Conservation (phyloP, 495 filamentous ascomycete genomes). For the Parachaetomium inaequale region DNA sequence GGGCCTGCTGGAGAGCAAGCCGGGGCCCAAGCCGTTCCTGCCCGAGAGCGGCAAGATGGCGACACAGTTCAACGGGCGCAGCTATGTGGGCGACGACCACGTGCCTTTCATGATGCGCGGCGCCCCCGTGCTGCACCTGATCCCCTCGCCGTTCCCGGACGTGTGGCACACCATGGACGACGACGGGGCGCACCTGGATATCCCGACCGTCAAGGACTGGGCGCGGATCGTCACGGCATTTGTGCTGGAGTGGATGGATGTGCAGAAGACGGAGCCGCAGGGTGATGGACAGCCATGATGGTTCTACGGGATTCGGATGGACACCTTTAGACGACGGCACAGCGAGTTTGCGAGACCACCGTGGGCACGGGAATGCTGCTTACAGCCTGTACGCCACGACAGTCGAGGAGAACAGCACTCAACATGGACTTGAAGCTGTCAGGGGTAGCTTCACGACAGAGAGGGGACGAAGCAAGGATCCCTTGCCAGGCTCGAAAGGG, state of each 20-base stretch:
- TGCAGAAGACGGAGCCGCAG: constrained; percentile 27
- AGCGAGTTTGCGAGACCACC: background rate
- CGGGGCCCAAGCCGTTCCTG: constrained; percentile 38
- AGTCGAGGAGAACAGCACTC: constrained; percentile 8
- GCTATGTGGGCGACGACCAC: constrained; percentile 70
- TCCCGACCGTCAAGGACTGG: constrained; percentile 79
- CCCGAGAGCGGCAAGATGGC: constrained; percentile 52
- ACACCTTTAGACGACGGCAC: background rate
- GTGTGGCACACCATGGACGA: constrained; percentile 83
- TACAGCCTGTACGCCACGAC: background rate
- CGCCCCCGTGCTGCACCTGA: constrained; percentile 78
- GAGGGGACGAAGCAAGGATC: background rate
- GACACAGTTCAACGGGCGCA: constrained; percentile 37
- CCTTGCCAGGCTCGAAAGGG: background rate
- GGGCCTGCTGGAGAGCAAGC: constrained; percentile 35
- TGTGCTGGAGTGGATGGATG: constrained; percentile 78
- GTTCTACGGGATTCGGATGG: background rate
- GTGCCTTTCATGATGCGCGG: constrained; percentile 77
- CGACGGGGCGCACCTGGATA: constrained; percentile 77
- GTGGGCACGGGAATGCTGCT: background rate
- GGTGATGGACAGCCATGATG: background rate
- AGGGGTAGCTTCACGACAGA: background rate
- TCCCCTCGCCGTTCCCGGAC: constrained; percentile 70
- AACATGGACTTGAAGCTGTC: background rate
- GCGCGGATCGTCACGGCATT: constrained; percentile 73